A percentile compares a stretch with the other conserved stretches of the same genome.
These are phyloP conservation scores for Colletotrichum brevisporum DNA, from an alignment of 2,329 filamentous ascomycete genomes.

Conservation along the genomic window DNA sequence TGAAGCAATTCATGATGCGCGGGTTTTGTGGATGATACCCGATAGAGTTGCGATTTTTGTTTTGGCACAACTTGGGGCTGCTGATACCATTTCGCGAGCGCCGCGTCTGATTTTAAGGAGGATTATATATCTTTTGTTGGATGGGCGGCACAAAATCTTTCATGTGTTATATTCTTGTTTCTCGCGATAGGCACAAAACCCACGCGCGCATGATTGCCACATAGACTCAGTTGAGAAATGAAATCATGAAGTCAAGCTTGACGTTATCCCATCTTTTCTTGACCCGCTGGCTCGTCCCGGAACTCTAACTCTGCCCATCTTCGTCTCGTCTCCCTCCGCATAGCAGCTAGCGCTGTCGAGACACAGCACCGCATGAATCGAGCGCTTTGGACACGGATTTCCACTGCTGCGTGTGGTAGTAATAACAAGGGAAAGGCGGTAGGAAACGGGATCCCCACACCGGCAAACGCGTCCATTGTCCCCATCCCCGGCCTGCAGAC, in stretches of 20 bases:
- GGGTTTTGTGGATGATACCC: conserved; percentile 32
- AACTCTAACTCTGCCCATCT: conserved; percentile 16
- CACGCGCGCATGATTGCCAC: too few species aligned
- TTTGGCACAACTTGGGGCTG: not conserved
- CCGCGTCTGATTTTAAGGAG: not conserved
- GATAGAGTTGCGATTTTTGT: conserved; percentile 4
- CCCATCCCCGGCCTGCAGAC: too few species aligned
- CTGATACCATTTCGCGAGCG: conserved; percentile 2
- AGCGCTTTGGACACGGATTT: too few species aligned
- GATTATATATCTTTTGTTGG: not conserved
- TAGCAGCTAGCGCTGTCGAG: not conserved
- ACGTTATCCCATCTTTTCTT: not conserved
- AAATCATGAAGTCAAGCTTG: too few species aligned
- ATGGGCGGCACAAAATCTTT: not conserved
- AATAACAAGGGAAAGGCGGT: too few species aligned
- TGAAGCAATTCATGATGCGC: not conserved
- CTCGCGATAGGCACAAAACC: too few species aligned
- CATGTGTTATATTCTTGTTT: too few species aligned
- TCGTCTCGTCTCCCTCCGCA: conserved; percentile 1
- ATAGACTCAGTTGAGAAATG: too few species aligned
- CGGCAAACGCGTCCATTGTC: too few species aligned
- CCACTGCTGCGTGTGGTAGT: too few species aligned
- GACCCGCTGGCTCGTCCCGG: conserved; percentile 12
- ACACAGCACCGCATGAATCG: conserved; percentile 3
- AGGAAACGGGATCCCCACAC: too few species aligned